Conservation (phyloP, 73 alveolate genomes). For the Tetrahymena elliotti region DNA sequence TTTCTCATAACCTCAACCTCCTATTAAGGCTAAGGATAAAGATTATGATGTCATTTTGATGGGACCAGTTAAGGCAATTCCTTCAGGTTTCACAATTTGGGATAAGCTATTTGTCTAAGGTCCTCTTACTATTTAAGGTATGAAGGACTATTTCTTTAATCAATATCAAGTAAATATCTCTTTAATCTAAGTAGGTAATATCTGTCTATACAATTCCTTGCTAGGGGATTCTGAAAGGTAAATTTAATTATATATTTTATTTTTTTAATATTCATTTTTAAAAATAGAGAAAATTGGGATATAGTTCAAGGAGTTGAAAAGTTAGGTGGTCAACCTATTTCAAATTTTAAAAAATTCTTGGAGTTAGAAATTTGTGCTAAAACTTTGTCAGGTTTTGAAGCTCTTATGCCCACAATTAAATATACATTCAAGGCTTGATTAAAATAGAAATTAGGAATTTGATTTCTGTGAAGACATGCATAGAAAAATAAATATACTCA, state of each 20-base stretch:
- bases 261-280: neutral
- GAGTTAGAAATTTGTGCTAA: slow-evolving; percentile 66
- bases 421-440: slow-evolving; percentile 49
- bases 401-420: slow-evolving; percentile 50
- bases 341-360: slow-evolving; percentile 59
- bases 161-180: slow-evolving; percentile 56
- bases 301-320: slow-evolving; percentile 7
- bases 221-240: slow-evolving; percentile 48
- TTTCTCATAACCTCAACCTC: slow-evolving; percentile 68
- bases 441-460: neutral
- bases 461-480: no score
- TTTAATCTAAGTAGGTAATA: slow-evolving; percentile 52
- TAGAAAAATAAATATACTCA: no score
- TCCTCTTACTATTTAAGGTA: slow-evolving; percentile 58
- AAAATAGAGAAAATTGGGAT: neutral
- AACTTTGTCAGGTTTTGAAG: slow-evolving; percentile 29
- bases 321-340: slow-evolving; percentile 41
- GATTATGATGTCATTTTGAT: slow-evolving; percentile 60
- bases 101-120: slow-evolving; percentile 75
- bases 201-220: slow-evolving; percentile 56
- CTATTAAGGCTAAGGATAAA: slow-evolving; percentile 68
- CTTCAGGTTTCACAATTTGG: slow-evolving; percentile 84
- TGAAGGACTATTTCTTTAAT: slow-evolving; percentile 58
- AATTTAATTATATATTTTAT: neutral
- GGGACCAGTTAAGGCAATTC: slow-evolving; percentile 84